phyloP scores from a whole-genome alignment of 2,329 filamentous ascomycete genomes.

The Sporothrix luriei region DNA sequence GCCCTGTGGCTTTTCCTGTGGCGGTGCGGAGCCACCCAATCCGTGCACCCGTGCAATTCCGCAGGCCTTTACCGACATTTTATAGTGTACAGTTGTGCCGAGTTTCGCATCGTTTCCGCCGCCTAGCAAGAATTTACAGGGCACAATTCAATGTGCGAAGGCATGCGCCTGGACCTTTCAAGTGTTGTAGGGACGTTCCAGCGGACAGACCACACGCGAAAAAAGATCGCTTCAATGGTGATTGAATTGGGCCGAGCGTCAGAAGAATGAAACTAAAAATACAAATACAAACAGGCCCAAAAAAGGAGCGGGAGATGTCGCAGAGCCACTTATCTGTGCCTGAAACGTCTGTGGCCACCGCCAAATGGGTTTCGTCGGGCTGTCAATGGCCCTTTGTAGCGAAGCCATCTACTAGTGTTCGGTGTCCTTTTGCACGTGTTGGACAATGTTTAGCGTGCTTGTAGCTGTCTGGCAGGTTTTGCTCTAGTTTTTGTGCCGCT shows the following conservation, averaged over 20 bases:
- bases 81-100: slow-evolving; percentile 13
- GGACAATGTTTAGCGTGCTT: slow-evolving; percentile 1
- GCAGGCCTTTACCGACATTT: slow-evolving; percentile 30
- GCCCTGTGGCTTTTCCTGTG: slow-evolving; percentile 17
- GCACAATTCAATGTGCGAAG: background rate
- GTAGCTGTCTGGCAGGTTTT: slow-evolving; percentile 19
- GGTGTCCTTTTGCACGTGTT: slow-evolving; percentile 20
- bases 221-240: slow-evolving; percentile 30
- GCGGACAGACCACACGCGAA: slow-evolving; percentile 17
- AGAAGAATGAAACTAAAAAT: slow-evolving; percentile 2
- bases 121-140: background rate
- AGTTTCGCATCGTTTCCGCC: slow-evolving; percentile 22
- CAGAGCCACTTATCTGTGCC: slow-evolving; percentile 21
- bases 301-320: background rate
- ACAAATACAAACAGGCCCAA: background rate
- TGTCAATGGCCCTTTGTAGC: slow-evolving; percentile 27
- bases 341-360: slow-evolving; percentile 20
- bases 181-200: background rate
- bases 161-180: slow-evolving; percentile 8
- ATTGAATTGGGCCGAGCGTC: slow-evolving; percentile 30
- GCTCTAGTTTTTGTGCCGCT: slow-evolving; percentile 22
- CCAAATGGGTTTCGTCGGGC: slow-evolving; percentile 22
- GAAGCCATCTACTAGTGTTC: background rate
- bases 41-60: slow-evolving; percentile 34
- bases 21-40: slow-evolving; percentile 19